phyloP scores from a whole-genome alignment of 2,329 filamentous ascomycete genomes.

The Colletotrichum plurivorum region DNA sequence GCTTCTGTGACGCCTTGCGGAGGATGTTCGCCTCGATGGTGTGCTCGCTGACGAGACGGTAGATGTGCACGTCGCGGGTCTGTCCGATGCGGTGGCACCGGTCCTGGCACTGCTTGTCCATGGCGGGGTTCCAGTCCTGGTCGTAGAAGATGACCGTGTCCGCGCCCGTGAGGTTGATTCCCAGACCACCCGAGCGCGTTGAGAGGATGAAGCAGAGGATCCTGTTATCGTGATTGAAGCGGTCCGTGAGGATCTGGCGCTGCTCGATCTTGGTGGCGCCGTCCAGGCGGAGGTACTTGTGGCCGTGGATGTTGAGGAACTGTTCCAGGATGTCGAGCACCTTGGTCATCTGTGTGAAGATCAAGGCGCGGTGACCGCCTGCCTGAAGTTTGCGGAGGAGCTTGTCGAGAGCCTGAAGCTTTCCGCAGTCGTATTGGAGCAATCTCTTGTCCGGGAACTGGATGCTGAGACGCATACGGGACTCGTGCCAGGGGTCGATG shows the following conservation, averaged over 20 bases:
- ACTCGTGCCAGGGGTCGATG: conserved; percentile 90
- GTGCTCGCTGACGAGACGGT: conserved; percentile 91
- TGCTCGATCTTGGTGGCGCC: conserved; percentile 97
- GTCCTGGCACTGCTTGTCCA: conserved; percentile 99
- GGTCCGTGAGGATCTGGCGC: conserved; percentile 93
- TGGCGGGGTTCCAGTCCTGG: conserved; percentile 98
- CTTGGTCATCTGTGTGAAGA: conserved; percentile 99
- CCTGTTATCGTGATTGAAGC: conserved; percentile 94
- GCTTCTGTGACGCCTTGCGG: conserved; percentile 96
- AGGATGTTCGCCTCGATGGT: conserved; percentile 99
- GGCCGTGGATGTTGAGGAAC: conserved; percentile 97
- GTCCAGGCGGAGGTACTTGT: conserved; percentile 96
- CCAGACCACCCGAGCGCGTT: conserved; percentile 91
- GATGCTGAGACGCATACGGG: conserved; percentile 92
- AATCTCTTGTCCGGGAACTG: conserved; percentile 97
- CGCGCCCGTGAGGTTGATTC: conserved; percentile 96
- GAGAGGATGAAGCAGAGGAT: conserved; percentile 97
- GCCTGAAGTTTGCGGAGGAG: conserved; percentile 89
- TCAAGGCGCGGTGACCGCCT: conserved; percentile 92
- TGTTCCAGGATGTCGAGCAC: conserved; percentile 97
- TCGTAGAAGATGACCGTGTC: conserved; percentile 99
- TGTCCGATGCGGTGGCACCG: conserved; percentile 97
- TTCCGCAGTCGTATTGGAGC: conserved; percentile 98
- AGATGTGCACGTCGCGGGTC: conserved; percentile 97
- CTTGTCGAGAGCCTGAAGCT: conserved; percentile 90